Evolutionary conservation across 192 early-diverging fungal genomes (phyloP).

Genomic region (Phlyctochytrium bullatum): DNA sequence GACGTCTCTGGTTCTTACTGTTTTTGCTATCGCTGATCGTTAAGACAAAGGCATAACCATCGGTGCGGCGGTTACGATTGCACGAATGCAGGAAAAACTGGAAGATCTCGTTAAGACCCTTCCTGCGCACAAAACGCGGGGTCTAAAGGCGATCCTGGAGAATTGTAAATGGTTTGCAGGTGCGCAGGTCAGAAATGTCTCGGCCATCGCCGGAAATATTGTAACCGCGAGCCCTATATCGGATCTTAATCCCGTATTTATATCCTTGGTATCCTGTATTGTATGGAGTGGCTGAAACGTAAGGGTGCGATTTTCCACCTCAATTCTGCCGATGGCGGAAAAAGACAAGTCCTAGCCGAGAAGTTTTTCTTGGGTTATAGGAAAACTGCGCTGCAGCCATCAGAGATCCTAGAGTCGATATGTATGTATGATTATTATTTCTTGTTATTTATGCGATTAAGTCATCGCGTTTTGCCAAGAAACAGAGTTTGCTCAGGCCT

Average conservation of each 20-base stretch:
- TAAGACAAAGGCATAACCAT: constrained; percentile 26
- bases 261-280: constrained; percentile 53
- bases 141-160: constrained; percentile 64
- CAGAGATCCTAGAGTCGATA: constrained; percentile 68
- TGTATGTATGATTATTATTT: constrained; percentile 24
- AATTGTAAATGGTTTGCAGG: constrained; percentile 81
- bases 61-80: constrained; percentile 68
- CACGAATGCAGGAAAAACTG: constrained; percentile 52
- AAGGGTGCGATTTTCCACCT: constrained; percentile 51
- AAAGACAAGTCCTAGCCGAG: constrained; percentile 54
- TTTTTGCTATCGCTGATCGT: constrained; percentile 6
- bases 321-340: constrained; percentile 31
- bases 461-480: constrained; percentile 60
- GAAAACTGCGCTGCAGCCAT: constrained; percentile 61
- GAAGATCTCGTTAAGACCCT: constrained; percentile 6
- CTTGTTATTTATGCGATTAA: constrained; percentile 13
- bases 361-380: constrained; percentile 86
- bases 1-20: constrained; percentile 18
- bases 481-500: constrained; percentile 66
- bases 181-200: constrained; percentile 82
- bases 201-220: constrained; percentile 82
- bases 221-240: constrained; percentile 87
- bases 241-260: constrained; percentile 82
- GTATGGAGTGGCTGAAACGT: not conserved
- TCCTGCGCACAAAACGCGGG: constrained; percentile 41